Conservation (phyloP, 2,329 filamentous ascomycete species). For the Fusarium verrucosum region DNA sequence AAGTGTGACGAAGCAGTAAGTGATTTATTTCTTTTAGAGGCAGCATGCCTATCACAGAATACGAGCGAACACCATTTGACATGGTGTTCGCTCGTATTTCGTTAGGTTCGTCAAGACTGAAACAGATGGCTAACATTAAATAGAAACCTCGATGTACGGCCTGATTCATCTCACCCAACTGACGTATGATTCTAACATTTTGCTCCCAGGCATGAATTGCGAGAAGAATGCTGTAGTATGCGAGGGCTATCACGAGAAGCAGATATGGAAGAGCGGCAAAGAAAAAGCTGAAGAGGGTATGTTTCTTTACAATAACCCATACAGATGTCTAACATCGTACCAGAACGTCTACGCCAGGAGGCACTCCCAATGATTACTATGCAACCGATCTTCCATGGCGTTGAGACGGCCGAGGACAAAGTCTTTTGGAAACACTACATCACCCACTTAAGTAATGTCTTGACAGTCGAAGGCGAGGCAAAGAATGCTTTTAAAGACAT, state of each 20-base stretch:
- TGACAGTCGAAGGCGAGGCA: conserved; percentile 83
- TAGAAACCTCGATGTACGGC: conserved; percentile 58
- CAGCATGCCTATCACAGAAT: background rate
- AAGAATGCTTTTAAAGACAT: conserved; percentile 88
- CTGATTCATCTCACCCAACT: background rate
- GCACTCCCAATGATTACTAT: conserved; percentile 64
- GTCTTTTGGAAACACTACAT: conserved; percentile 87
- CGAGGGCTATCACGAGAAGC: conserved; percentile 88
- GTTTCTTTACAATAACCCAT: conserved; percentile 18
- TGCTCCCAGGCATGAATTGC: conserved; percentile 76
- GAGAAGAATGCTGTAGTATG: conserved; percentile 94
- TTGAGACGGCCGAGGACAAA: conserved; percentile 82
- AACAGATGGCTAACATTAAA: conserved; percentile 8
- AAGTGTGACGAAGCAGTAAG: conserved; percentile 71
- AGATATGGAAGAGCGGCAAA: conserved; percentile 86
- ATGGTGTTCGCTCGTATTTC: background rate
- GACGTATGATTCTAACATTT: conserved; percentile 16
- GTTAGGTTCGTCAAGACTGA: background rate
- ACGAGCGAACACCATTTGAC: background rate
- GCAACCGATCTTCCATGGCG: conserved; percentile 77
- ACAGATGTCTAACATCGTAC: conserved; percentile 19
- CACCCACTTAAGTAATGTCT: conserved; percentile 77
- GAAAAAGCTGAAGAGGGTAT: conserved; percentile 76
- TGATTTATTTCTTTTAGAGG: background rate
- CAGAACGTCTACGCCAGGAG: conserved; percentile 61